Evolutionary conservation across 805 yeast genomes (phyloP), one percentile per base, ranked within the genome.

Genomic region (Candida krabiensis): DNA sequence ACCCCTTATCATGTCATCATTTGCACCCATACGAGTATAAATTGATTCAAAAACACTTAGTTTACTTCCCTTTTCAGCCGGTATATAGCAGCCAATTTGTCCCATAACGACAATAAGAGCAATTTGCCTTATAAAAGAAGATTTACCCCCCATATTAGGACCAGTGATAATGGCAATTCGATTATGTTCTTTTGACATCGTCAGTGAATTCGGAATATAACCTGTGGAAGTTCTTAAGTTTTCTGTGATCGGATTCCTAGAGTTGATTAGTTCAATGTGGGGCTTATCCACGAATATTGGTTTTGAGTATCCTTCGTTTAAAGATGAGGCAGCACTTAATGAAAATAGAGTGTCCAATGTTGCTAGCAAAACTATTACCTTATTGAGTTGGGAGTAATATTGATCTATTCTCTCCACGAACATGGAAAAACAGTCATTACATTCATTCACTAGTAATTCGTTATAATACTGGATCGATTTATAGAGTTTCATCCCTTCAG

Each of bases 91-190:
- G 0, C 96, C 96, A 4, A 85, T 69, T 56, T 86, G 96, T 1
- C 84, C 78, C 83, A 86, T 74, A 7, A 86, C 75, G 9, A 77
- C 79, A 9, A 78, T 64, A 11, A 87, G 59, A 0, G 93, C 95
- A 9, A 84, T 71, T 44, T 84, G 88, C 35, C 86, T 72, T 12
- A 84, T 86, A 51, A 79, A 80, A 1, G 88, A 79, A 5, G 89
- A 81, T 56, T 86, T 86, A 4, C 95, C 95, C 8, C 95, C 95
- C 89, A 86, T 84, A 49, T 86, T 86, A 0, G 95, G 93, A 0
- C 95, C 96, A 0, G 95, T 86, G 16, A 89, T 75, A 12, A 89
- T 69, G 38, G 80, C 65, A 0, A 77, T 73, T 23, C 87, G 68
- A 11, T 76, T 69, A 3, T 65, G 57, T n/a, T 63, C 53, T 5